Conservation (phyloP, 2,329 filamentous ascomycete genomes). For the Sporothrix brasiliensis region DNA sequence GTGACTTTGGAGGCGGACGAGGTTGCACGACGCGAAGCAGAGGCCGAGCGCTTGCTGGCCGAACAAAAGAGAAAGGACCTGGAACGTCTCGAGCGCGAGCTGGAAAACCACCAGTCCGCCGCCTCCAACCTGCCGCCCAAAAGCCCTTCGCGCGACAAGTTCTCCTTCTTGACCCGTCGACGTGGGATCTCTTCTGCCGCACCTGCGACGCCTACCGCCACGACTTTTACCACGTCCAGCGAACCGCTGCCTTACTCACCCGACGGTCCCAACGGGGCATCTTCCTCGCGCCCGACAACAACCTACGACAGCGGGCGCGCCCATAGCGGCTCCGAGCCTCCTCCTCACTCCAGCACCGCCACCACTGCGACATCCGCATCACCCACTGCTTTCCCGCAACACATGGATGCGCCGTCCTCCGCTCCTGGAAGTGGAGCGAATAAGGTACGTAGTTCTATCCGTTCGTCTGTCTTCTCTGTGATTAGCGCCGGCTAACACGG, state of each 20-base stretch:
- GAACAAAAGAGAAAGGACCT: constrained; percentile 56
- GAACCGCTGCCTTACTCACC: constrained; percentile 1
- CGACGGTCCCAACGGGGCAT: constrained; percentile 43
- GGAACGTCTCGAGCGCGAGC: constrained; percentile 50
- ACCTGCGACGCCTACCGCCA: neutral
- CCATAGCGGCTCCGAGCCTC: constrained; percentile 38
- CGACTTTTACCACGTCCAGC: constrained; percentile 34
- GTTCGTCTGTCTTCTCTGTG: neutral
- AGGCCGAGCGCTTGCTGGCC: constrained; percentile 53
- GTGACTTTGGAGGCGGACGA: constrained; percentile 45
- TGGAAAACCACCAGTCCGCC: constrained; percentile 44
- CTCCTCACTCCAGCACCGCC: neutral
- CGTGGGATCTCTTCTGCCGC: constrained; percentile 40
- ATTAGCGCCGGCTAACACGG: neutral
- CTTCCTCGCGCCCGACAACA: constrained; percentile 33
- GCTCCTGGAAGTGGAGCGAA: constrained; percentile 76
- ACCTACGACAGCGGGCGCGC: constrained; percentile 44
- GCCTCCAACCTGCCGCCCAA: constrained; percentile 38
- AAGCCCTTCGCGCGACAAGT: constrained; percentile 53
- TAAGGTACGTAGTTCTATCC: neutral
- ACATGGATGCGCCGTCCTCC: constrained; percentile 75
- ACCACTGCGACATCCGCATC: neutral
- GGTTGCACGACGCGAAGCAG: constrained; percentile 50
- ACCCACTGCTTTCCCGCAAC: constrained; percentile 35
- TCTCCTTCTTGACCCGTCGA: constrained; percentile 51